Evolutionary conservation across 2,329 filamentous ascomycete species (phyloP), one percentile per base, ranked within the genome.

Genomic region (Fusarium setosum): DNA sequence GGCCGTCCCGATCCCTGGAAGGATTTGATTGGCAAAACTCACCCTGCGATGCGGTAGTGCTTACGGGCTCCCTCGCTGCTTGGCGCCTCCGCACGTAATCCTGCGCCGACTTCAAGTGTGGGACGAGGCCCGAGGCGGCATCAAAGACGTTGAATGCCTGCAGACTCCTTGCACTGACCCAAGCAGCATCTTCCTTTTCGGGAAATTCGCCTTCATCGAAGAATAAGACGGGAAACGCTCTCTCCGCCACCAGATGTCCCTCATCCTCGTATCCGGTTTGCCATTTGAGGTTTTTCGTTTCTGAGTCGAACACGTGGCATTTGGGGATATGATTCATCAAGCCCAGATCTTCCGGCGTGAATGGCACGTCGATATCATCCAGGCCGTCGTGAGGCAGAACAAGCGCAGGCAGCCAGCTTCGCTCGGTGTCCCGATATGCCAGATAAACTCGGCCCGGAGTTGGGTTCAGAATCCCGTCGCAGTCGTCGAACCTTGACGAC

Each of bases 371-470:
- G 4, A 48, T 32, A 12, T 52, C 31, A 5, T 55, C 38, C 1
- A 59, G 34, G 13, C 37, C 17, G 5, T 34, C 23, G 7, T 40
- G 9, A 8, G 56, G 56, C 17, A 63, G 23, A 18, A 63, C 6
- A 4, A 63, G 50, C 1, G 52, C 56, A 3, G 56, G 56, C 5
- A 35, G 18, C 59, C 59, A 60, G 13, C 42, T 31, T 26, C 59
- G 54, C 3, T 38, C 38, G 15, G 49, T 26, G n/a, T 55, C 7
- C 40, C 45, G 24, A 40, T 59, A 63, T 9, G 56, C 56, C 6
- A 59, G 26, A 11, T 59, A 54, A 6, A 59, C 23, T 7, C 37
- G 26, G 10, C 56, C 56, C 17, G 49, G 40, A 13, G 29, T 29
- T 11, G 50, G 50, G 24, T 32, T 47, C 24, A 23, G 13, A 21